These are phyloP conservation scores for Malassezia obtusa DNA, from an alignment of 1,284 basidiomycete species.

Conservation along the genomic window DNA sequence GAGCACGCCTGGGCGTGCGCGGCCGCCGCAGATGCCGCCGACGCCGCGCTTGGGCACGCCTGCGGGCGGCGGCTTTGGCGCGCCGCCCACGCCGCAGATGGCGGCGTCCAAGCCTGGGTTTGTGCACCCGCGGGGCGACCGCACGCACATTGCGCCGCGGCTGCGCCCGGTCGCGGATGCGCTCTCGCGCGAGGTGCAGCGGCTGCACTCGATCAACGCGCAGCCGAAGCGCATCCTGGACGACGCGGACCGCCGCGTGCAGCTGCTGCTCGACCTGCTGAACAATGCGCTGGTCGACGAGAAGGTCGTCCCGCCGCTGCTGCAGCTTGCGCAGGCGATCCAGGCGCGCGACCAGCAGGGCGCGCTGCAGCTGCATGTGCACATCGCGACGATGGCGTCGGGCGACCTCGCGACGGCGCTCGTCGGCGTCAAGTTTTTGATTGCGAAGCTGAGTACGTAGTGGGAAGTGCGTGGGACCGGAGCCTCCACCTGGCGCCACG, in stretches of 20 bases:
- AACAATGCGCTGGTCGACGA: constrained; percentile 70
- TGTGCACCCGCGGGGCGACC: constrained; percentile 82
- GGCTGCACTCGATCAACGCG: constrained; percentile 49
- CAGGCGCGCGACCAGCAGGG: constrained; percentile 38
- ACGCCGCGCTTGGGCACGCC: constrained; percentile 31
- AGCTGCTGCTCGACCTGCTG: constrained; percentile 74
- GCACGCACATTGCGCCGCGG: constrained; percentile 73
- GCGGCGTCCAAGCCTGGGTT: constrained; percentile 46
- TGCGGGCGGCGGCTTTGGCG: constrained; percentile 39
- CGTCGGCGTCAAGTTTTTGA: constrained; percentile 43
- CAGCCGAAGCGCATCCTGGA: constrained; percentile 72
- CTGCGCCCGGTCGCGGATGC: constrained; percentile 59
- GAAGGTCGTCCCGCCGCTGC: constrained; percentile 34
- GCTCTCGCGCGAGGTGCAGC: constrained; percentile 26
- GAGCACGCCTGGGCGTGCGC: neutral
- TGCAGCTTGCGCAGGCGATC: constrained; percentile 42
- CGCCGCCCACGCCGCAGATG: constrained; percentile 30
- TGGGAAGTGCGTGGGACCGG: neutral
- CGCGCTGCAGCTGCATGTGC: constrained; percentile 37
- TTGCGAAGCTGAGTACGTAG: constrained; percentile 22
- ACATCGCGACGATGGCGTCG: constrained; percentile 35
- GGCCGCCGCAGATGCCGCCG: neutral
- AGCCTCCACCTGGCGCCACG: neutral
- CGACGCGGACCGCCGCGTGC: constrained; percentile 77
- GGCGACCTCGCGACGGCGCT: constrained; percentile 39